Conservation (phyloP, 345 rosid species). For the Acer negundo region DNA sequence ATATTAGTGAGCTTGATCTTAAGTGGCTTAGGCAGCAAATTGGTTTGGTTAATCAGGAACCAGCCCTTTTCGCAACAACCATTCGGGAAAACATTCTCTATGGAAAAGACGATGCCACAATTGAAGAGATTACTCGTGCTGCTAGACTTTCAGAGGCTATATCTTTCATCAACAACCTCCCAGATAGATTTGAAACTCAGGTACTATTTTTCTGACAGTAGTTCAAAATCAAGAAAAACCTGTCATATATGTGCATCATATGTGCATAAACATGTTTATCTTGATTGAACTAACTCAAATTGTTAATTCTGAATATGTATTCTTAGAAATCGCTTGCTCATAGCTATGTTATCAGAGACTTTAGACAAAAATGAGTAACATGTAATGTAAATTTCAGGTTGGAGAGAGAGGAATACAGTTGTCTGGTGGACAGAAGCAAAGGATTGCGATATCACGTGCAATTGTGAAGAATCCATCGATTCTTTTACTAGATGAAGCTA, state of each 20-base stretch:
- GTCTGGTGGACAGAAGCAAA: conserved; percentile 97
- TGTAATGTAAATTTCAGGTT: conserved; percentile 45
- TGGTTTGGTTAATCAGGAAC: conserved; percentile 95
- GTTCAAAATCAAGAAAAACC: not conserved
- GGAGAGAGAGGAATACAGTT: conserved; percentile 94
- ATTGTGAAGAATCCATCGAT: conserved; percentile 86
- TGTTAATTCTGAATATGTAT: no score
- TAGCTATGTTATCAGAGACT: not conserved
- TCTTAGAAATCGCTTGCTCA: not conserved
- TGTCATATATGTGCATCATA: not conserved
- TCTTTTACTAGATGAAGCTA: conserved; percentile 93
- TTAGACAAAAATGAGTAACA: not conserved
- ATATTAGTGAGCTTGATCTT: conserved; percentile 65
- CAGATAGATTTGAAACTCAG: conserved; percentile 93
- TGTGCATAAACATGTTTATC: not conserved
- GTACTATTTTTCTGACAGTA: conserved; percentile 26
- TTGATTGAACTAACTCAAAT: not conserved
- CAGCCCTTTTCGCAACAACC: conserved; percentile 82
- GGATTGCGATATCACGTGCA: conserved; percentile 91
- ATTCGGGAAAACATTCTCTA: conserved; percentile 89
- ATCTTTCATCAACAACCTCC: conserved; percentile 83
- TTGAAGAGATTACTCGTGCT: conserved; percentile 68
- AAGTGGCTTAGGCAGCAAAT: conserved; percentile 86
- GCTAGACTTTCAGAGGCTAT: conserved; percentile 90
- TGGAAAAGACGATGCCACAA: conserved; percentile 78